Evolutionary conservation across 192 early-diverging fungal species (phyloP), one percentile per base, ranked within the genome.

Genomic region (Lunasporangiospora selenospora): DNA sequence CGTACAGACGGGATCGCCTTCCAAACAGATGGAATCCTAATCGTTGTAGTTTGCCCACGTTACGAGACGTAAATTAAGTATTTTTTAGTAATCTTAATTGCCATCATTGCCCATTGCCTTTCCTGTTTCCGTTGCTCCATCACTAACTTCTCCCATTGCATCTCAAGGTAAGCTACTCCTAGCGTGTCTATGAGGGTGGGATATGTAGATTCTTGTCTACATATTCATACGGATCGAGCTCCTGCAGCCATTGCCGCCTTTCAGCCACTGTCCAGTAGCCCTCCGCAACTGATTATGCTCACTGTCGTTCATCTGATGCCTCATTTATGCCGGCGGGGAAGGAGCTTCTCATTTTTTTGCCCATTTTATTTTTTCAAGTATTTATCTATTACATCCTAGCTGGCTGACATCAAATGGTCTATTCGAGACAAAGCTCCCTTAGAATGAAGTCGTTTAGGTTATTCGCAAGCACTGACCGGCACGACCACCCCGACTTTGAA

Each of bases 91-190:
- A n/a, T n/a, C n/a, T n/a, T n/a, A n/a, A n/a, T n/a, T n/a, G n/a
- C n/a, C n/a, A n/a, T n/a, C n/a, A n/a, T n/a, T n/a, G n/a, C n/a
- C n/a, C n/a, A n/a, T n/a, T n/a, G n/a, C n/a, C n/a, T 23, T 39
- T 54, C 24, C 24, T 57, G 41, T 57, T 57, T 57, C 36, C 41
- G 45, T 41, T 55, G 38, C 42, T 57, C 21, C n/a, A 41, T n/a
- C 41, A 43, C 21, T 31, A 18, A 44, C 30, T 18, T 45, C 30
- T 32, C 4, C 31, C 42, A 19, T 40, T 19, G 54, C 54, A 21
- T 57, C 54, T 41, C 4, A 37, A 57, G 54, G 43, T 24, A n/a
- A 57, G 54, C 45, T 29, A n/a, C n/a, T n/a, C n/a, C n/a, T n/a
- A n/a, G n/a, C 34, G 54, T 45, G 54, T 44, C 54, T 42, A 57